Percentiles rank a stretch among this genome's conserved stretches.
Evolutionary conservation across 768 basidiomycete genomes (phyloP).

Genomic region (Collybia sordida): DNA sequence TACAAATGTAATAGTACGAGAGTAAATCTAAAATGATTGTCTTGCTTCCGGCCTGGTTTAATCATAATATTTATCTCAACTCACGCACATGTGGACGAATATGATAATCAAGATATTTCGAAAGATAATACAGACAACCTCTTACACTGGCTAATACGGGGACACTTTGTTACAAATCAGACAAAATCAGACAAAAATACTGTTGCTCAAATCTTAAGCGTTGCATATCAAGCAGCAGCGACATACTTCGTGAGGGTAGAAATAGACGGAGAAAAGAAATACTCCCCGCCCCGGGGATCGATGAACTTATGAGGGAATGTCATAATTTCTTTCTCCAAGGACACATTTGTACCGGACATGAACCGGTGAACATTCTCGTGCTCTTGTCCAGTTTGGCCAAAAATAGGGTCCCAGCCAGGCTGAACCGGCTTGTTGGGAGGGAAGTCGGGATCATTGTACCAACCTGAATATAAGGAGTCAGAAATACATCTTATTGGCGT

Average conservation of each 20-base stretch:
- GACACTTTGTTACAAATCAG: too few relatives aligned
- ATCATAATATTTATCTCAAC: too few relatives aligned
- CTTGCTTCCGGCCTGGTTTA: too few relatives aligned
- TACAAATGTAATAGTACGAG: too few relatives aligned
- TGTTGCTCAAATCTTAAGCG: too few relatives aligned
- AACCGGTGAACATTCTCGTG: conserved; percentile 1
- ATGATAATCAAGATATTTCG: too few relatives aligned
- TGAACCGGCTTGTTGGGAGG: conserved; percentile 10
- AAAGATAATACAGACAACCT: too few relatives aligned
- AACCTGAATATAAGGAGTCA: conserved; percentile 1
- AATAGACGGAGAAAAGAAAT: conserved; percentile 23
- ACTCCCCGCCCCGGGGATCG: conserved; percentile 20
- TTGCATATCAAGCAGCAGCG: too few relatives aligned
- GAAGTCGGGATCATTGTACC: conserved; percentile 13
- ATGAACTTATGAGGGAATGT: conserved; percentile 10
- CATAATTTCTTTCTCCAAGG: conserved; percentile 4
- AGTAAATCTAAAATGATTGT: too few relatives aligned
- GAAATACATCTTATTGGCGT: conserved; percentile 1
- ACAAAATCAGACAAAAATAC: too few relatives aligned
- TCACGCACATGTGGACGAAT: too few relatives aligned
- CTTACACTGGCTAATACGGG: too few relatives aligned
- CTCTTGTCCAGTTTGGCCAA: conserved; percentile 12
- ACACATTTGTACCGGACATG: conserved; percentile 12
- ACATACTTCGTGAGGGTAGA: conserved; percentile 10
- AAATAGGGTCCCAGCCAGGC: conserved; percentile 14